A percentile compares a stretch with the other conserved stretches of the same genome.
Evolutionary conservation across 2,329 filamentous ascomycete genomes (phyloP).

Genomic region (Aspergillus luchuensis): DNA sequence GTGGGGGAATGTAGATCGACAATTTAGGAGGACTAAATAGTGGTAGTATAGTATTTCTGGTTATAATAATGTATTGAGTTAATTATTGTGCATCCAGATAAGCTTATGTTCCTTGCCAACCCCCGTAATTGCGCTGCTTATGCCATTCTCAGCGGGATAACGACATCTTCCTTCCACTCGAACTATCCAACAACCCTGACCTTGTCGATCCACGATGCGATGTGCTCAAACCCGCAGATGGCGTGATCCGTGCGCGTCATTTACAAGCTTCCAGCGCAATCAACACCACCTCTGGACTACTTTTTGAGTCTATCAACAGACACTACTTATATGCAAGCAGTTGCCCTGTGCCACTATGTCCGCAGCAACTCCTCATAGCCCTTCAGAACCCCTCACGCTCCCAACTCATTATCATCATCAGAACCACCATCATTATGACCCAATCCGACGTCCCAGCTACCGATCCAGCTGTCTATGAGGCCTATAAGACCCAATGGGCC

Average conservation of each 20-base stretch:
- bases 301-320: background rate
- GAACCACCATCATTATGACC: constrained; percentile 15
- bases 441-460: constrained; percentile 26
- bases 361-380: background rate
- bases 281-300: background rate
- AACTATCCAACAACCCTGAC: background rate
- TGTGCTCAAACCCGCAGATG: background rate
- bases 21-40: background rate
- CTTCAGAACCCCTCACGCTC: background rate
- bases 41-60: background rate
- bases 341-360: background rate
- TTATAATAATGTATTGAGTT: background rate
- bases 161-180: constrained; percentile 21
- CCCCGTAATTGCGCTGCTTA: background rate
- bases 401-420: background rate
- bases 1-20: no score
- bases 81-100: background rate
- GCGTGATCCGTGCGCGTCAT: constrained; percentile 3
- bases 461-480: constrained; percentile 46
- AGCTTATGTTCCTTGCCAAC: background rate
- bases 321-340: no score
- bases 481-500: constrained; percentile 43
- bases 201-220: background rate
- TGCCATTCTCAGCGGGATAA: constrained; percentile 12
- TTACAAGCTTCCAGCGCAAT: constrained; percentile 1